Evolutionary conservation across 2,329 filamentous ascomycete species (phyloP), one percentile per base, ranked within the genome.

Genomic region (Ramichloridium luteum): DNA sequence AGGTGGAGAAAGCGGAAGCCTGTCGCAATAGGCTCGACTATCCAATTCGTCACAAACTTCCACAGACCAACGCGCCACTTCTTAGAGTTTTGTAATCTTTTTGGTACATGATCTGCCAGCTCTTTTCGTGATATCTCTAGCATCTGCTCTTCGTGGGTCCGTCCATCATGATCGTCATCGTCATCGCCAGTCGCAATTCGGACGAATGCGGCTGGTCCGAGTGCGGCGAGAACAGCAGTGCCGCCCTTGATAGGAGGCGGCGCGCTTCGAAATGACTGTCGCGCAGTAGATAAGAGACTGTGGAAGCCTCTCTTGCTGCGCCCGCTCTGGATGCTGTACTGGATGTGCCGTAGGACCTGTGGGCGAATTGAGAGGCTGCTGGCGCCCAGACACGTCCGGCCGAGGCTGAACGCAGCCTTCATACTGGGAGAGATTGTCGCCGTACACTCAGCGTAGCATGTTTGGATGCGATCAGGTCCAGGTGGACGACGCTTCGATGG

Each of bases 1-100:
- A 98, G 65, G 51, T 94, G 83, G 12, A 94, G 57, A 47, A 98
- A 92, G n/a, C 90, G 72, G 28, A 88, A 56, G 1, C 81, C 82
- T 0, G 88, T 98, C 34, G 79, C 85, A 15, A 94, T 56, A 0
- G 90, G 88, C 56, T 98, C 90, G 34, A 62, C 72, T n/a, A 88
- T 58, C 49, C 76, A 82, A 1, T 70, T 39, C 47, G 93, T 82
- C 22, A 90, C 42, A 34, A 79, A 72, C 16, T 84, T 65, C 36
- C 77, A 63, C 16, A 82, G 49, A 9, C 65, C 65, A 41, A 77
- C 71, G 28, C 68, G 59, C 5, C 77, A 47, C 29, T 72, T 69
- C 10, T 59, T 61, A 10, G 83, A 53, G 1, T 77, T 74, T 23
- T 62, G 63, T 16, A 78, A 66, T 36, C 76, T 64, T 4, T 76